Conservation (phyloP, 1,284 basidiomycete species). For the Trametes polyzona region DNA sequence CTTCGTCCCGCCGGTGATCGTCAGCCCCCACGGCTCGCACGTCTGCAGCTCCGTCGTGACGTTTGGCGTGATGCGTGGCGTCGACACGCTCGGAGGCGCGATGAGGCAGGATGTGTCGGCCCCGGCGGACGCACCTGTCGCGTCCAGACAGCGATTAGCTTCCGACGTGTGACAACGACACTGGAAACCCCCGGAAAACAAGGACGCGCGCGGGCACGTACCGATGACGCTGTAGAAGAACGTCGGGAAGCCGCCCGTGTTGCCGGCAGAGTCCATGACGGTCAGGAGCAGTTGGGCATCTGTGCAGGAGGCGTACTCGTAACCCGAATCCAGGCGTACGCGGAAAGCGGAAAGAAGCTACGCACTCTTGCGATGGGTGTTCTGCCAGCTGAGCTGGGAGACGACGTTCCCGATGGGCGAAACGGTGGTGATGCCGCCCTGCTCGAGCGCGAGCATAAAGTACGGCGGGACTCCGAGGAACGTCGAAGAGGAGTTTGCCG, state of each 20-base stretch:
- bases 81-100: constrained; percentile 28
- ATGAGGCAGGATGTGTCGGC: constrained; percentile 42
- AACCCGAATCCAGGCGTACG: too few relatives aligned
- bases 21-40: constrained; percentile 52
- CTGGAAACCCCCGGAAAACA: constrained; percentile 3
- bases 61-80: constrained; percentile 42
- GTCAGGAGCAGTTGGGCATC: constrained; percentile 46
- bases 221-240: constrained; percentile 41
- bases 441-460: constrained; percentile 52
- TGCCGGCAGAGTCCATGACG: constrained; percentile 49
- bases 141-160: background rate
- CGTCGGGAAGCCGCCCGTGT: constrained; percentile 44
- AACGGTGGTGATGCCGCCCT: constrained; percentile 45
- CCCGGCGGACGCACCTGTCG: constrained; percentile 30
- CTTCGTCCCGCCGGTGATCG: constrained; percentile 47
- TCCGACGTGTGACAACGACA: background rate
- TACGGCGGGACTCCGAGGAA: constrained; percentile 46
- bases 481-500: constrained; percentile 17
- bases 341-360: constrained; percentile 8
- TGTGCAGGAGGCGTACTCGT: constrained; percentile 24
- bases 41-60: constrained; percentile 45
- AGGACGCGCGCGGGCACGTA: constrained; percentile 23
- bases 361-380: constrained; percentile 48
- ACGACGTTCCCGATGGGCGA: constrained; percentile 44
- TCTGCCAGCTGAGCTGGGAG: constrained; percentile 45